These are phyloP conservation scores for Zygotorulaspora florentina DNA, from an alignment of 805 yeast genomes.

Conservation along the genomic window DNA sequence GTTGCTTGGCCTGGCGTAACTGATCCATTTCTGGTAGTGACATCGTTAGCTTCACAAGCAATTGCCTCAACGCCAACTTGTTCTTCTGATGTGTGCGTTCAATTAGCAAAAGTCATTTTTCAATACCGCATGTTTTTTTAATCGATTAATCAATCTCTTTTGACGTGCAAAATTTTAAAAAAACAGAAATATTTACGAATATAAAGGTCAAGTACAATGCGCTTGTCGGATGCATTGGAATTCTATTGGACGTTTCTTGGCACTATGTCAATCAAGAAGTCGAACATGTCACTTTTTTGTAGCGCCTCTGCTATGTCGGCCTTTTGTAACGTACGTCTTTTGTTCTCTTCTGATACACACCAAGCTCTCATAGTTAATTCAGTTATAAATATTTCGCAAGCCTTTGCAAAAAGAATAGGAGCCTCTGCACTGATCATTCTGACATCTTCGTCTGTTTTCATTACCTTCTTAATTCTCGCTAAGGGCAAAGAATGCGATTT, in stretches of 20 bases:
- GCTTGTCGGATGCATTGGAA: too few species aligned
- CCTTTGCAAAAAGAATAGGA: constrained; percentile 94
- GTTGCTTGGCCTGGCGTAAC: constrained; percentile 27
- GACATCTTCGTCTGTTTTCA: constrained; percentile 97
- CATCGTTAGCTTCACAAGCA: constrained; percentile 5
- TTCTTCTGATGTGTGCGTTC: too few species aligned
- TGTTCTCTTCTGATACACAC: constrained; percentile 97
- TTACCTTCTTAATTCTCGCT: constrained; percentile 93
- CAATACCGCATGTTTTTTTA: neutral
- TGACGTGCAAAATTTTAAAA: too few species aligned
- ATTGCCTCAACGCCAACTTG: neutral
- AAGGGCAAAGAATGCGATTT: constrained; percentile 92
- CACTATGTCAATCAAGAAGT: constrained; percentile 90
- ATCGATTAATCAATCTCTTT: too few species aligned
- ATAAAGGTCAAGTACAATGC: too few species aligned
- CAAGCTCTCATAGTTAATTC: constrained; percentile 98
- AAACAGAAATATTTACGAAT: neutral
- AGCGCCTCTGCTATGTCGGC: constrained; percentile 94
- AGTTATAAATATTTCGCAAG: constrained; percentile 95
- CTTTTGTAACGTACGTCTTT: constrained; percentile 89
- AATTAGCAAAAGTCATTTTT: neutral
- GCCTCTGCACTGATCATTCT: constrained; percentile 98
- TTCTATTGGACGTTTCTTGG: constrained; percentile 41
- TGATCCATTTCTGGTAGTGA: constrained; percentile 24
- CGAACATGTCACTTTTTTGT: constrained; percentile 95